A percentile compares a stretch with the other conserved stretches of the same genome.
phyloP scores from a whole-genome alignment of 306 rosid species.

The Morella rubra region DNA sequence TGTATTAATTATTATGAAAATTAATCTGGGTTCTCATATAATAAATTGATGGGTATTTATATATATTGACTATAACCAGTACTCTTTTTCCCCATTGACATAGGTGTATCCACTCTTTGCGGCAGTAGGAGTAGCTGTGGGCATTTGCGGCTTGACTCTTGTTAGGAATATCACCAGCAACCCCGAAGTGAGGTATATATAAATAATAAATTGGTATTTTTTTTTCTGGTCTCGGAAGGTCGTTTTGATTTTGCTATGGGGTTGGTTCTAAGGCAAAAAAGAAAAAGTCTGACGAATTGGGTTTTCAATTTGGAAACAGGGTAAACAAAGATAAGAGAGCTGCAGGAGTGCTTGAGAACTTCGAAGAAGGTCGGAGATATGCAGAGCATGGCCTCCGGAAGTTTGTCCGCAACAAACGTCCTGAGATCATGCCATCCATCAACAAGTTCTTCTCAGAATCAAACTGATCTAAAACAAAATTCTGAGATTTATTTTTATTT shows the following conservation, averaged over 20 bases:
- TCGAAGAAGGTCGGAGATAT: constrained; percentile 49
- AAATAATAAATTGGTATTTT: too few species aligned
- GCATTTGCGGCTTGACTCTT: constrained; percentile 83
- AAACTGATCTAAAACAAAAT: constrained; percentile 27
- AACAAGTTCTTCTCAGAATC: constrained; percentile 90
- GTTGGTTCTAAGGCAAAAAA: neutral
- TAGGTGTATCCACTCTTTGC: constrained; percentile 91
- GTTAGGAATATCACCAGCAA: constrained; percentile 69
- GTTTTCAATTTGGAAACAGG: constrained; percentile 41
- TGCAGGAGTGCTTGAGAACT: constrained; percentile 90
- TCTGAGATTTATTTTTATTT: too few species aligned
- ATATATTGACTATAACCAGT: too few species aligned
- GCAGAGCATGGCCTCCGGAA: constrained; percentile 48
- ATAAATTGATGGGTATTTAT: neutral
- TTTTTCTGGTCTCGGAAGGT: neutral
- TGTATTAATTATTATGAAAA: too few species aligned
- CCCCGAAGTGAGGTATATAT: constrained; percentile 83
- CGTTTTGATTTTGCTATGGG: neutral
- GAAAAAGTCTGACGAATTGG: neutral
- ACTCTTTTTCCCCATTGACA: neutral
- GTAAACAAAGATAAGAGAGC: constrained; percentile 74
- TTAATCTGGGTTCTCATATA: neutral
- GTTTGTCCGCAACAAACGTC: constrained; percentile 54
- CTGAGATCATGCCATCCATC: constrained; percentile 87
- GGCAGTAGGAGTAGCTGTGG: constrained; percentile 73